Percentiles rank a stretch among this genome's conserved stretches.
phyloP scores from a whole-genome alignment of 2,329 filamentous ascomycete species.

The Plectosphaerella cucumerina region DNA sequence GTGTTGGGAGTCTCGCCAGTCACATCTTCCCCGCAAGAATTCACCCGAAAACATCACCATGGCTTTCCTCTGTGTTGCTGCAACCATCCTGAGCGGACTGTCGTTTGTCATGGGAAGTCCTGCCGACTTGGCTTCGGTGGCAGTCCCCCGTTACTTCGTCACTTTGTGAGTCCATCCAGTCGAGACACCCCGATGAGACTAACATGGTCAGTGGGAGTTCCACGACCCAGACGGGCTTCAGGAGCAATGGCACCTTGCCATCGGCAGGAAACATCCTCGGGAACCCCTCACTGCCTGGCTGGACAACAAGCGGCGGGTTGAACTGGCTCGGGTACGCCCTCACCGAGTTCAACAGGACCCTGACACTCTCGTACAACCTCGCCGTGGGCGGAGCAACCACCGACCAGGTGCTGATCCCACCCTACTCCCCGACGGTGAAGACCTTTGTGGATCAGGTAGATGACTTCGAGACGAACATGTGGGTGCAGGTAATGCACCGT shows the following conservation, averaged over 20 bases:
- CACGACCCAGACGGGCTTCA: slow-evolving; percentile 2
- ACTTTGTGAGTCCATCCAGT: background rate
- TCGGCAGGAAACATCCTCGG: slow-evolving; percentile 49
- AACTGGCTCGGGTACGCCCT: slow-evolving; percentile 51
- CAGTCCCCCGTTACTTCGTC: background rate
- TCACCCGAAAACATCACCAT: too few species aligned
- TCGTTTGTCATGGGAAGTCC: too few species aligned
- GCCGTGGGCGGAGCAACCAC: slow-evolving; percentile 51
- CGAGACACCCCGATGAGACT: background rate
- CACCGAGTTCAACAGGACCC: slow-evolving; percentile 39
- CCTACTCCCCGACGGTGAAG: slow-evolving; percentile 41
- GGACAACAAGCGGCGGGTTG: slow-evolving; percentile 42
- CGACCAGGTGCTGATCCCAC: slow-evolving; percentile 45
- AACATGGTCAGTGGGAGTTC: background rate
- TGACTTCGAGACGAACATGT: slow-evolving; percentile 20
- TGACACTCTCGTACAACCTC: slow-evolving; percentile 47
- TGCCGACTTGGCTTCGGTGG: too few species aligned
- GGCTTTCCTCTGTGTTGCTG: too few species aligned
- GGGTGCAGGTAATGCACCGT: slow-evolving; percentile 31
- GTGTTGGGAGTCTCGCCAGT: too few species aligned
- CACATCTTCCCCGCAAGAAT: too few species aligned
- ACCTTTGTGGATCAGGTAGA: slow-evolving; percentile 47
- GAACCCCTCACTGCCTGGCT: slow-evolving; percentile 53
- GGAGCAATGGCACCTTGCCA: background rate
- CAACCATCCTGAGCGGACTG: too few species aligned